Conservation (phyloP, 305 asterid genomes). For the Fraxinus angustifolia region DNA sequence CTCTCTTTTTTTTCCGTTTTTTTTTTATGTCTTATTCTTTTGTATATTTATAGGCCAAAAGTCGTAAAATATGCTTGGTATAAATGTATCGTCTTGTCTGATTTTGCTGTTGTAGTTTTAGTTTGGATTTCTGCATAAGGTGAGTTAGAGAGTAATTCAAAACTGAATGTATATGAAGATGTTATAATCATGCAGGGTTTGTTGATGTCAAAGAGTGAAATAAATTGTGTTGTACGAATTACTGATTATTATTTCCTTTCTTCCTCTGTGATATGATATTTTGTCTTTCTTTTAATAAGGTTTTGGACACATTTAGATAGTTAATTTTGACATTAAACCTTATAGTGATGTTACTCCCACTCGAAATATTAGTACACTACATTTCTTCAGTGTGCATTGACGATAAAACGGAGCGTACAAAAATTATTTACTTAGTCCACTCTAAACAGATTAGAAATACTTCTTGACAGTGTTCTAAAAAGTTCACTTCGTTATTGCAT, state of each 20-base stretch:
- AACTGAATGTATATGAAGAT: not conserved
- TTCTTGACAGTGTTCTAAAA: too few relatives aligned
- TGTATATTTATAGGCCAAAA: not conserved
- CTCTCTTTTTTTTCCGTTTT: not conserved
- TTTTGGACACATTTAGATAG: not conserved
- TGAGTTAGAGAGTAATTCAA: not conserved
- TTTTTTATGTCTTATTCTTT: constrained; percentile 17
- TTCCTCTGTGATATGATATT: not conserved
- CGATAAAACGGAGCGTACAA: not conserved
- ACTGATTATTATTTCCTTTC: not conserved
- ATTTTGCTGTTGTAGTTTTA: not conserved
- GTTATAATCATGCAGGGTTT: not conserved
- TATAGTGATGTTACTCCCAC: not conserved
- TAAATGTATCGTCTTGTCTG: not conserved
- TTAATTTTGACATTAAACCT: not conserved
- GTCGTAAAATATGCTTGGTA: not conserved
- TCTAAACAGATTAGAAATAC: not conserved
- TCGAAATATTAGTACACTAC: not conserved
- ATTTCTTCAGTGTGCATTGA: not conserved
- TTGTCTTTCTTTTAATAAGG: not conserved
- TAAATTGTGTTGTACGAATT: not conserved
- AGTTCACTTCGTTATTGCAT: not conserved
- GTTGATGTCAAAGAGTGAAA: not conserved
- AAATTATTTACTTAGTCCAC: not conserved
- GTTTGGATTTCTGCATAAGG: not conserved